Evolutionary conservation across 169 alveolate species (phyloP), one percentile per base, ranked within the genome.

Genomic region (Blepharisma undulans): DNA sequence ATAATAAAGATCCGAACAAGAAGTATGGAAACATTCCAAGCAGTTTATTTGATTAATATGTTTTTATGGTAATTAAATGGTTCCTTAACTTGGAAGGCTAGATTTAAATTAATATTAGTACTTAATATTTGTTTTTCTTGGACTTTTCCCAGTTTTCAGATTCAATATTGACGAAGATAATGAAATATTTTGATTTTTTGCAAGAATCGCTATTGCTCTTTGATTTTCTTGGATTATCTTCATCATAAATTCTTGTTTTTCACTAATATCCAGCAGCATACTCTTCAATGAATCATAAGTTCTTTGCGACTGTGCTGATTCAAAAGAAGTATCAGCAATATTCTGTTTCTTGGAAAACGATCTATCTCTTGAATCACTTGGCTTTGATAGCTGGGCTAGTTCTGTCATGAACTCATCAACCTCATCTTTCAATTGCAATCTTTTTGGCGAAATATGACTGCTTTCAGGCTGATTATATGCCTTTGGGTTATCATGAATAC

Each of bases 401-500:
- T 86, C 85, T 21, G 27, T 0, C 59, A 36, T 32, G 29, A 36
- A 36, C 33, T 60, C 19, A 22, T 32, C 89, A 34, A 82, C 76
- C 7, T 36, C 72, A 2, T 82, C 78, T 59, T 82, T 82, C 25
- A 79, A 33, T 33, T 32, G 8, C 12, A 21, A 3, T n/a, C 61
- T 79, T 22, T 21, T 27, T 25, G 87, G 25, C 71, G 36, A 27
- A 30, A 3, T 74, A 74, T 74, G 7, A 25, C 33, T 74, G 12
- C 8, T 25, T 29, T 74, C 16, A 74, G 80, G 33, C 33, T 25
- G 33, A 74, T 80, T 88, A 60, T 22, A 60, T 79, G 77, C 74
- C 77, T 91, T 86, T 87, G 72, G 88, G 72, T 91, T 90, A 85
- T 78, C 66, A 4, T 36, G 60, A 36, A 36, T 36, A 36, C 60